Conservation (phyloP, 2,329 filamentous ascomycete genomes). For the Samsoniella hepiali region DNA sequence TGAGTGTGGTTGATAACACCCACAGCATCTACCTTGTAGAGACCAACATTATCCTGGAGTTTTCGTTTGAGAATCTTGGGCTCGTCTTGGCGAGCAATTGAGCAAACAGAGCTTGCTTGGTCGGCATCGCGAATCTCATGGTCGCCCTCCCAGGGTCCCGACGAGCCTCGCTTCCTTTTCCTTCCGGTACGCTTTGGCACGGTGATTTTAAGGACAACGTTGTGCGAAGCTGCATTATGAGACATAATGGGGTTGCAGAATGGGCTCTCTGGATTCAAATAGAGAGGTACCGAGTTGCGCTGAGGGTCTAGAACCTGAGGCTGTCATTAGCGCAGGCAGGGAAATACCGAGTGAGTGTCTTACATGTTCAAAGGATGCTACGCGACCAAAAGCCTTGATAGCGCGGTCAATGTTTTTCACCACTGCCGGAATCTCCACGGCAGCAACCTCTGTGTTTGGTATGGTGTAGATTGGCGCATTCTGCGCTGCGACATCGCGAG, state of each 20-base stretch:
- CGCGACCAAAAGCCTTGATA: conserved; percentile 41
- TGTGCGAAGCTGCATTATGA: conserved; percentile 71
- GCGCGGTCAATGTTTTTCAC: conserved; percentile 43
- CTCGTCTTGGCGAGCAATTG: conserved; percentile 48
- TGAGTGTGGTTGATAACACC: conserved; percentile 77
- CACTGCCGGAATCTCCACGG: conserved; percentile 43
- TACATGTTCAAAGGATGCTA: conserved; percentile 38
- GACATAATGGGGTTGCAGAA: conserved; percentile 77
- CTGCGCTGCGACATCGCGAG: neutral
- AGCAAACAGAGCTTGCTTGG: conserved; percentile 33
- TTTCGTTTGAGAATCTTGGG: conserved; percentile 57
- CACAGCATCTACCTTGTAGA: conserved; percentile 66
- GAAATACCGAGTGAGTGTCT: conserved; percentile 15
- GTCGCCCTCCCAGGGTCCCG: conserved; percentile 59
- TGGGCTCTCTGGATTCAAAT: conserved; percentile 75
- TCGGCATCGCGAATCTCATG: conserved; percentile 31
- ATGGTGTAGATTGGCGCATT: conserved; percentile 35
- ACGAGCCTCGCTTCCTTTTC: conserved; percentile 76
- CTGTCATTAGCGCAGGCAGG: neutral
- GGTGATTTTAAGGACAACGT: conserved; percentile 80
- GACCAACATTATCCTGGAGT: conserved; percentile 66
- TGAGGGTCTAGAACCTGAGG: conserved; percentile 45
- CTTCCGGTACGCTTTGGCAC: conserved; percentile 84
- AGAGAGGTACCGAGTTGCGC: conserved; percentile 60
- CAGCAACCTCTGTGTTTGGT: conserved; percentile 34